Percentiles rank a stretch among this genome's conserved stretches.
phyloP scores from a whole-genome alignment of 441 rosid species.

The Adansonia gregorii region DNA sequence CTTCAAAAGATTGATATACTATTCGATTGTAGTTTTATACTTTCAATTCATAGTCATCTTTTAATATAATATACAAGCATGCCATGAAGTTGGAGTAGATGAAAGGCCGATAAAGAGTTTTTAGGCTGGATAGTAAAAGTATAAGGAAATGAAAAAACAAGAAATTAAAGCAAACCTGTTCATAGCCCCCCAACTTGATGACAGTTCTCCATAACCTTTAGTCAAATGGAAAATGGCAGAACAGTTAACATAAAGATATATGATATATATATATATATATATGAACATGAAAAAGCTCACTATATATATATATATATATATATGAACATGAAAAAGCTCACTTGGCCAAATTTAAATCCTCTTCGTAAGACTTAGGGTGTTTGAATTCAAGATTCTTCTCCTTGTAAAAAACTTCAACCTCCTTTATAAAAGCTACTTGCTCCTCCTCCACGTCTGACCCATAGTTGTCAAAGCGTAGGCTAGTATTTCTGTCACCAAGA shows the following conservation, averaged over 20 bases:
- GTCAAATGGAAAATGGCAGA: not conserved
- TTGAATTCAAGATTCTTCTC: conserved; percentile 60
- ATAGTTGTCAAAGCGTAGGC: conserved; percentile 48
- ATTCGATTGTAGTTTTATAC: not conserved
- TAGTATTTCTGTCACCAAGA: conserved; percentile 30
- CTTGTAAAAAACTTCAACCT: conserved; percentile 57
- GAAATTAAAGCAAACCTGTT: conserved; percentile 47
- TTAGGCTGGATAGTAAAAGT: not conserved
- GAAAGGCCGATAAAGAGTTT: not conserved
- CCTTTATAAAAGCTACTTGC: conserved; percentile 57
- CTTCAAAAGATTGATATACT: not conserved
- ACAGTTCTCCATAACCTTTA: conserved; percentile 69
- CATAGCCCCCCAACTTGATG: conserved; percentile 72
- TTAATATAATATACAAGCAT: conserved; percentile 1
- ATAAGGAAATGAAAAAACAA: not conserved
- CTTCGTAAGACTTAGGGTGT: conserved; percentile 72
- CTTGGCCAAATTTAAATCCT: conserved; percentile 69
- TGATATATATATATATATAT: too few species aligned
- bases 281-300: too few species aligned
- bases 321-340: conserved; percentile 21
- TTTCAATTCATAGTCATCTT: not conserved
- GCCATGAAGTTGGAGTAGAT: not conserved
- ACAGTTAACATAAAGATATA: not conserved
- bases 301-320: too few species aligned
- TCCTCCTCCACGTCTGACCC: conserved; percentile 70